phyloP scores from a whole-genome alignment of 192 early-diverging fungal species.

The Umbelopsis vinacea region DNA sequence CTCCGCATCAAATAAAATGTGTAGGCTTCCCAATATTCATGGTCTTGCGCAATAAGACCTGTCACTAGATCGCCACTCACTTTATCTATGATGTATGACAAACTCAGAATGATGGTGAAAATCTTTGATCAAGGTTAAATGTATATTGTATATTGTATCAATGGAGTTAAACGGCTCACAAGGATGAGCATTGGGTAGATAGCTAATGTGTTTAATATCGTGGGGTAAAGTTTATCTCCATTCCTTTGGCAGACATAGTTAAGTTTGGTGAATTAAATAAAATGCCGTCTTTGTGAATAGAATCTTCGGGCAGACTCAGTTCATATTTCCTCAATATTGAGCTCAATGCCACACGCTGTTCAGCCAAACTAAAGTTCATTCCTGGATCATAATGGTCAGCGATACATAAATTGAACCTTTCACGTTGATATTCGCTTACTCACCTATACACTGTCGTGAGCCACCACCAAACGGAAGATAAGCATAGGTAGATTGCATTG shows the following conservation, averaged over 20 bases:
- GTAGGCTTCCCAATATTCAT: too few species aligned
- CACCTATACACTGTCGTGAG: constrained; percentile 13
- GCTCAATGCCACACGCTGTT: constrained; percentile 52
- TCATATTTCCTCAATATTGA: constrained; percentile 20
- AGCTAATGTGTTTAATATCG: not conserved
- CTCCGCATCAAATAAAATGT: too few species aligned
- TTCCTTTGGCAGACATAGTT: not conserved
- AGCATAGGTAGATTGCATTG: not conserved
- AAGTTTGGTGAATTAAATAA: not conserved
- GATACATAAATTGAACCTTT: not conserved
- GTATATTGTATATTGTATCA: too few species aligned
- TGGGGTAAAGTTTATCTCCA: not conserved
- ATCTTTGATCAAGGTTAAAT: too few species aligned
- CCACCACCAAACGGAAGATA: constrained; percentile 17
- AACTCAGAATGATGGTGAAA: too few species aligned
- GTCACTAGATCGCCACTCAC: too few species aligned
- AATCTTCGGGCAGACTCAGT: constrained; percentile 3
- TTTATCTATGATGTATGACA: too few species aligned
- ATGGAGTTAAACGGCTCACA: too few species aligned
- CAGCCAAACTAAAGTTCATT: constrained; percentile 49
- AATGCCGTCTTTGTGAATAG: constrained; percentile 1
- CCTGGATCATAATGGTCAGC: not conserved
- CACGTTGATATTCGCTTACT: not conserved
- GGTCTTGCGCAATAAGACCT: too few species aligned
- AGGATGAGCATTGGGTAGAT: too few species aligned